Evolutionary conservation across 23 red algal species (phyloP).

Genomic region (Gracilariopsis chorda): DNA sequence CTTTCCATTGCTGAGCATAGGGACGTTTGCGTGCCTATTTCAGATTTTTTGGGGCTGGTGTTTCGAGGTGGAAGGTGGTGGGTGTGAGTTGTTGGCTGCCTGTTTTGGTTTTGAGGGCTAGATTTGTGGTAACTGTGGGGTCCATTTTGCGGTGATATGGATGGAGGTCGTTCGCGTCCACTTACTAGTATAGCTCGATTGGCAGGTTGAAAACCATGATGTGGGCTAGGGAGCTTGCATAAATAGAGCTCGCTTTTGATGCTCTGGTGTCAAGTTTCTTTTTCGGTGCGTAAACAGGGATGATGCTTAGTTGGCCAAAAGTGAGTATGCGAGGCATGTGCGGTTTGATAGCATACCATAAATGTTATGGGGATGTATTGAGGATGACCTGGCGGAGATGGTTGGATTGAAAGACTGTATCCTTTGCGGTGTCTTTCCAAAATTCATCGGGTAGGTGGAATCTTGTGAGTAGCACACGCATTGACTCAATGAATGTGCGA

Average conservation of each 20-base stretch:
- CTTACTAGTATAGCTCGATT: no score
- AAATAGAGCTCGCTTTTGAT: neutral
- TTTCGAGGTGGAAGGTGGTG: neutral
- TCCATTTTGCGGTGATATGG: no score
- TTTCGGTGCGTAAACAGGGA: neutral
- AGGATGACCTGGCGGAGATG: neutral
- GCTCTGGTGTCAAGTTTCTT: neutral
- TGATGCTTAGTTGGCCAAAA: neutral
- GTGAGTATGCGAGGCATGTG: neutral
- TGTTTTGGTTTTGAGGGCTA: neutral
- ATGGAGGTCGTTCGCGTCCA: no score
- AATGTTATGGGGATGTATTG: neutral
- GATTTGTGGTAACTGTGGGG: no score
- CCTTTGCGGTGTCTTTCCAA: constrained; percentile 4
- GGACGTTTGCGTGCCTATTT: neutral
- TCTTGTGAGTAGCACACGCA: neutral
- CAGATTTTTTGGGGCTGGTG: neutral
- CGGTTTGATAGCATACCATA: neutral
- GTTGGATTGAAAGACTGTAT: neutral
- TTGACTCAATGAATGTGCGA: neutral
- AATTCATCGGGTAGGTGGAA: neutral
- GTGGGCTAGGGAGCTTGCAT: neutral
- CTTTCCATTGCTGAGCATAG: neutral
- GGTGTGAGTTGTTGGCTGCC: neutral
- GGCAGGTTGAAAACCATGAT: neutral